Conservation (phyloP, 495 filamentous ascomycete species). For the Aspergillus carlsbadensis region DNA sequence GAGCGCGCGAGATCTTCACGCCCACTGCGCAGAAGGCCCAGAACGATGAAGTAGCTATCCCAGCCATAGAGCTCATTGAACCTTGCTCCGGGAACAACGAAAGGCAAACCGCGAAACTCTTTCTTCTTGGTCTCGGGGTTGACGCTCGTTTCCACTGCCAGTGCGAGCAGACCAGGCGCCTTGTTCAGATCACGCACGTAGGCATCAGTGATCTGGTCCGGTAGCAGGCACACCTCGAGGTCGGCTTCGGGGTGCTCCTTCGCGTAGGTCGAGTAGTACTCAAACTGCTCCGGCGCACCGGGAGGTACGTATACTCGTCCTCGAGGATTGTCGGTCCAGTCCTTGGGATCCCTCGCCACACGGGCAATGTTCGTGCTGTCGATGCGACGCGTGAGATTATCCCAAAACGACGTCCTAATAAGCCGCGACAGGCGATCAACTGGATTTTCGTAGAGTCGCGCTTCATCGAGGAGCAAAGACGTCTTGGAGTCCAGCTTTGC, state of each 20-base stretch:
- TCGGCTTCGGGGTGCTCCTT: constrained; percentile 72
- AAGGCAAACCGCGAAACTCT: constrained; percentile 74
- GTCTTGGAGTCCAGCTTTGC: constrained; percentile 82
- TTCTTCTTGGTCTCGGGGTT: constrained; percentile 64
- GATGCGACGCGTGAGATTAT: constrained; percentile 79
- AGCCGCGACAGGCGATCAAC: constrained; percentile 82
- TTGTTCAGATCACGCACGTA: constrained; percentile 71
- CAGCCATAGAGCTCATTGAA: constrained; percentile 98
- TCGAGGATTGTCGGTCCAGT: constrained; percentile 84
- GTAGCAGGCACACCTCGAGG: constrained; percentile 79
- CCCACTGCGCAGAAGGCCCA: constrained; percentile 79
- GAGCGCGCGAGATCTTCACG: constrained; percentile 80
- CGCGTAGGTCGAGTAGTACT: constrained; percentile 81
- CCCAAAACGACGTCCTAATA: constrained; percentile 87
- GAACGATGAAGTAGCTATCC: constrained; percentile 96
- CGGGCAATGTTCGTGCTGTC: constrained; percentile 83
- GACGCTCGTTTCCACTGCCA: constrained; percentile 76
- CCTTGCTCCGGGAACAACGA: constrained; percentile 90
- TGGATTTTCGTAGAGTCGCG: constrained; percentile 89
- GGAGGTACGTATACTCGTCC: constrained; percentile 89
- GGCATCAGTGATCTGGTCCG: constrained; percentile 68
- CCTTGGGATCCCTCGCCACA: constrained; percentile 84
- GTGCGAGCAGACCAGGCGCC: constrained; percentile 83
- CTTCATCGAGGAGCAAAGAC: constrained; percentile 82
- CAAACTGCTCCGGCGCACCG: constrained; percentile 79